Evolutionary conservation across 345 rosid genomes (phyloP), one percentile per base, ranked within the genome.

Genomic region (Salix brachista): DNA sequence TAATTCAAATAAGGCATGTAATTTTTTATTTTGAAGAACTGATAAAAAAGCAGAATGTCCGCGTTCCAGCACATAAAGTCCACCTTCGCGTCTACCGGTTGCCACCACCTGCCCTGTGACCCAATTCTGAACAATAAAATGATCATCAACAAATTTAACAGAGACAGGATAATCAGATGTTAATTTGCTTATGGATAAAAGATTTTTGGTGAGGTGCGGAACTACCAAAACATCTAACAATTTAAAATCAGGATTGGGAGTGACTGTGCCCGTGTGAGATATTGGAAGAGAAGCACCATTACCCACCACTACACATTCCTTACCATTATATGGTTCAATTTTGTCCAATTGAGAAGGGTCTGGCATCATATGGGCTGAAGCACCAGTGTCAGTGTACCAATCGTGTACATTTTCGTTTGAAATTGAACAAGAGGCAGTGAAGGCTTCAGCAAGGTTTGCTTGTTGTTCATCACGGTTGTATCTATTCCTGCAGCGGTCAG

Each of bases 171-270:
- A 32, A 32, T 32, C 34, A 32, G 34, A 32, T 0, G 46, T 78
- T 52, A 65, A 52, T 73, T 78, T 66, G 41, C 77, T 78, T 72
- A 72, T 73, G 12, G 68, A 78, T 14, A 78, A 9, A 6, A 72
- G 18, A 54, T 72, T 73, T 73, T 66, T 78, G 0, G 39, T 78
- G 44, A 78, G 54, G 4, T 60, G 37, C 13, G 69, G 54, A 17
- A 73, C 37, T 41, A 79, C 69, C 46, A 79, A 42, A 54, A 73
- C 70, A 37, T 74, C 70, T 28, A 58, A 34, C 0, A 79, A 14
- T 30, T 72, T 7, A 26, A 72, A 1, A 65, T 21, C 0, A 12
- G 34, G 0, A 32, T 0, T 0, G 5, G 37, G 16, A 70, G 25
- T 5, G 13, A 26, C 21, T 67, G 34, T 32, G 52, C 76, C 52